Evolutionary conservation across 805 yeast genomes (phyloP).

Genomic region (Clavispora asparagi): DNA sequence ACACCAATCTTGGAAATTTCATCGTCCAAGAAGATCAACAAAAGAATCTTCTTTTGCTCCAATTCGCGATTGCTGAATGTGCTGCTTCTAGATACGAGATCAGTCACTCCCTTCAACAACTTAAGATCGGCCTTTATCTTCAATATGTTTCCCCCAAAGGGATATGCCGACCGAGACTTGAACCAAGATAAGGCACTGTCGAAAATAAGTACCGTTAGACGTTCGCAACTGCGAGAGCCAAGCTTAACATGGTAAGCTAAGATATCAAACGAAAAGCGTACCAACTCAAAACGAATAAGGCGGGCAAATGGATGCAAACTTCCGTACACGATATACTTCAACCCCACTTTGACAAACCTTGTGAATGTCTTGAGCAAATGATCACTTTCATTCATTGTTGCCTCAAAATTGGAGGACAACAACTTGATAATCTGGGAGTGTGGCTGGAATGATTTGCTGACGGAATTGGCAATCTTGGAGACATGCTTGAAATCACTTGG

Average conservation of each 20-base stretch:
- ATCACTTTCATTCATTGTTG: slow-evolving; percentile 66
- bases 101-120: slow-evolving; percentile 50
- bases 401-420: slow-evolving; percentile 73
- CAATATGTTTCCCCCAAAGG: slow-evolving; percentile 78
- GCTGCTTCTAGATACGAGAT: slow-evolving; percentile 16
- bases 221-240: slow-evolving; percentile 39
- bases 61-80: slow-evolving; percentile 22
- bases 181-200: slow-evolving; percentile 81
- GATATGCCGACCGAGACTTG: slow-evolving; percentile 54
- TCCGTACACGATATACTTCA: slow-evolving; percentile 49
- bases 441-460: slow-evolving; percentile 52
- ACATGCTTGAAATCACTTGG: slow-evolving; percentile 69
- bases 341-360: slow-evolving; percentile 50
- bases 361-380: slow-evolving; percentile 69
- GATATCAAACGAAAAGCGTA: slow-evolving; percentile 63
- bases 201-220: slow-evolving; percentile 48
- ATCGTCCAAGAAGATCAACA: slow-evolving; percentile 62
- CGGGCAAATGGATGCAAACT: slow-evolving; percentile 83
- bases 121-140: slow-evolving; percentile 65
- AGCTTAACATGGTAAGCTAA: slow-evolving; percentile 50
- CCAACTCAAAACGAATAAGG: slow-evolving; percentile 65
- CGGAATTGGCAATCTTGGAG: slow-evolving; percentile 45
- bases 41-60: slow-evolving; percentile 48
- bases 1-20: slow-evolving; percentile 69
- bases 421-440: slow-evolving; percentile 66